Base-by-base conservation (phyloP, 2,329 filamentous ascomycete genomes). In the Penicillium sp. region DNA sequence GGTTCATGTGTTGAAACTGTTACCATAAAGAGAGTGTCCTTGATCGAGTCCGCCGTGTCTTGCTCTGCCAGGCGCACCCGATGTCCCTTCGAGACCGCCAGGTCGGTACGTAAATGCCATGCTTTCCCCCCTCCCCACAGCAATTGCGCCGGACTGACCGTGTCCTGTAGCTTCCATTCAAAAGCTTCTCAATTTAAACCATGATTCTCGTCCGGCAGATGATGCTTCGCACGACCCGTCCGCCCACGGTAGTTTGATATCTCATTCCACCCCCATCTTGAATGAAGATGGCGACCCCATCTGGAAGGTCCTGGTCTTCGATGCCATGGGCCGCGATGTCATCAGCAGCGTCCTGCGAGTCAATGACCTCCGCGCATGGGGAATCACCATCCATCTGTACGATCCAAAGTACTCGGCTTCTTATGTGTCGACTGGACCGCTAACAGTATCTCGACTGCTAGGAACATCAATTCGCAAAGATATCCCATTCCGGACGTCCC, bases 221-320 rank as follows among this genome's bases (percentile, higher is more conserved):
- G 77, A 78, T 57, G 76, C 80, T 46, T 73, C 78, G 40, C 79
- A 87, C 49, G 86, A 89, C 47, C 67, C 77, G 31, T 74, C 79
- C 46, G 63, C 69, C 26, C 84, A 84, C 62, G 84, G 45, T 6
- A 49, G 82, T 41, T 70, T 85, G 8, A 73, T 85, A 45, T 77
- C 84, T 44, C 80, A 85, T 18, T 79, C 84, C 29, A 84, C 84
- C n/a, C 85, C 88, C 13, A 86, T 96, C 43, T 74, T 95, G 51
- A 89, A 89, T 58, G 79, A 87, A 38, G 85, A 94, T 59, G 89
- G 90, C 53, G 88, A 95, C 62, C 90, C 91, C 0, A 90, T 96
- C 73, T 97, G 91, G 91, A 97, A 97, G 69, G 87, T 97, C 6
- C 76, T 98, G 42, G 89, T 98, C 8, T 97, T 98, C 65, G 94